Base-by-base conservation (phyloP, 2,329 filamentous ascomycete genomes). In the Botrytis deweyae region DNA sequence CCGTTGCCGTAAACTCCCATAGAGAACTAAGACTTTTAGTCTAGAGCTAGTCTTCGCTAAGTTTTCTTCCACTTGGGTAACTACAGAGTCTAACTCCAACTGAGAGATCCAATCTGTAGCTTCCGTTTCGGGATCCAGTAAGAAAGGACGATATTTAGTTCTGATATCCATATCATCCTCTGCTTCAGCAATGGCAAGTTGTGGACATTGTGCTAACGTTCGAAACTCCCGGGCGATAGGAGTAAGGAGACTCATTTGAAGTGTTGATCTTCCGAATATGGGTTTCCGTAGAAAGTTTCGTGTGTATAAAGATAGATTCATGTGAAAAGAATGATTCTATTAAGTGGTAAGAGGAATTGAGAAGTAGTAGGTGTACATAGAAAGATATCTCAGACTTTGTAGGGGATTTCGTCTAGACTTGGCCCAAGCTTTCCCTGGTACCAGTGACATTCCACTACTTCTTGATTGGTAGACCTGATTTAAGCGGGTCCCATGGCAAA, bases 11-110 rank as follows among this genome's bases (percentile, higher is more conserved):
- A 91, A 81, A 78, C 88, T 91, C 1, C 90, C 89, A 78, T 89
- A 89, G 0, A 92, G 79, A 0, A 91, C 88, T 1, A 91, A 81
- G 2, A 91, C 85, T 74, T 86, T 89, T 3, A 91, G 73, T 5
- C 83, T 76, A 22, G 81, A 77, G 10, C 78, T 74, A 4, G 78
- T 79, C 33, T 75, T 78, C 3, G 81, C 72, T 0, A 89, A 73
- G 46, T 89, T 81, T 8, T 83, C 79, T 62, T 87, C 84, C 0
- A 86, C 86, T 82, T 91, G 84, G 64, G 85, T 82, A 59, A 87
- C 77, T 1, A 80, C 85, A 0, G 86, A 88, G 55, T 83, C 84
- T 7, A 92, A 81, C 77, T 91, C 89, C 5, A 91, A 81, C 55
- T 83, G 75, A 0, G 83, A 81, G 36, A 91, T 81, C 90, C 89